phyloP scores from a whole-genome alignment of 805 yeast species.

The Kluyveromyces starmeri region DNA sequence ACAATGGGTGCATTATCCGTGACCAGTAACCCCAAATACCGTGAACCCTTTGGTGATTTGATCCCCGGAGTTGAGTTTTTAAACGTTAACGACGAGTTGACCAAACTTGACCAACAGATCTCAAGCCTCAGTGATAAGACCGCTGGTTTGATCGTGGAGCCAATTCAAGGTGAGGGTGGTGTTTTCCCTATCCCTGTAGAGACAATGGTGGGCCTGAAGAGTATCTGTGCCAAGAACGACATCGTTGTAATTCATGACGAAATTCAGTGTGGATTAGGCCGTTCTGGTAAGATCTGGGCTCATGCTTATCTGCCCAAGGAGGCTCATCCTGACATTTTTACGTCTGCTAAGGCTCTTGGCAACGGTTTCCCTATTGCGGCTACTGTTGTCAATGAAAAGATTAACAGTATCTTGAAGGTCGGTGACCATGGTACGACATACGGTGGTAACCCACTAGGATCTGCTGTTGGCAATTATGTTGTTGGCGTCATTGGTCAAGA shows the following conservation, averaged over 20 bases:
- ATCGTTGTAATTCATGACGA: slow-evolving; percentile 86
- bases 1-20: slow-evolving; percentile 89
- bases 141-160: slow-evolving; percentile 92
- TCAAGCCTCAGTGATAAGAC: slow-evolving; percentile 31
- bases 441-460: slow-evolving; percentile 93
- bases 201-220: slow-evolving; percentile 57
- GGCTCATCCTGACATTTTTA: slow-evolving; percentile 90
- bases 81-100: slow-evolving; percentile 29
- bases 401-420: slow-evolving; percentile 62
- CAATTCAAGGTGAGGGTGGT: slow-evolving; percentile 98
- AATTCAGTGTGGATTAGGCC: slow-evolving; percentile 93
- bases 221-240: slow-evolving; percentile 57
- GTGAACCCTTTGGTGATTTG: slow-evolving; percentile 82
- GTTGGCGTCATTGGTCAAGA: slow-evolving; percentile 54
- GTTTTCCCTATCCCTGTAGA: slow-evolving; percentile 57
- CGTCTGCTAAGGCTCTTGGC: slow-evolving; percentile 94
- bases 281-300: slow-evolving; percentile 92
- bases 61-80: slow-evolving; percentile 69
- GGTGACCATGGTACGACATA: slow-evolving; percentile 98
- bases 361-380: slow-evolving; percentile 97
- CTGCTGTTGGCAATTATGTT: slow-evolving; percentile 73
- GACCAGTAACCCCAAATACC: slow-evolving; percentile 89
- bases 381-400: slow-evolving; percentile 72
- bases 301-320: slow-evolving; percentile 64
- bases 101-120: slow-evolving; percentile 17